A percentile compares a stretch with the other conserved stretches of the same genome.
Conservation (phyloP, 2,329 filamentous ascomycete species). For the Penicillium sp. region DNA sequence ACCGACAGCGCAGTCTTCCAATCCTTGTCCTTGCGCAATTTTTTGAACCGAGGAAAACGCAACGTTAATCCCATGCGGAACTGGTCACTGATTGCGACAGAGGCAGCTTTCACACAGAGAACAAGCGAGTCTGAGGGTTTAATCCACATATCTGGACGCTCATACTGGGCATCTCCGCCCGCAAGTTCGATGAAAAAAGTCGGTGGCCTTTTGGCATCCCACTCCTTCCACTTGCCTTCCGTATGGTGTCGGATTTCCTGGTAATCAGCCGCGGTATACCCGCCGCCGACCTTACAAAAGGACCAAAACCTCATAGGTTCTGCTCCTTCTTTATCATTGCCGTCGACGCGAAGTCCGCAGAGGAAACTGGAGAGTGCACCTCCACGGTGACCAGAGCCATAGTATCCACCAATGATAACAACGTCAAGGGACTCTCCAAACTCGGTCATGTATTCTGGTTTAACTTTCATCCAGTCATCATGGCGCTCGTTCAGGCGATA, state of each 20-base stretch:
- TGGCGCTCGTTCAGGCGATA: slow-evolving; percentile 87
- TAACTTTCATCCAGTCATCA: slow-evolving; percentile 97
- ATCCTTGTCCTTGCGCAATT: slow-evolving; percentile 71
- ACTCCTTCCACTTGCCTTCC: slow-evolving; percentile 86
- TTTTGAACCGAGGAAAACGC: slow-evolving; percentile 86
- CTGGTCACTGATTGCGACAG: slow-evolving; percentile 67
- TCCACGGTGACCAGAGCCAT: slow-evolving; percentile 79
- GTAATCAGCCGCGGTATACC: slow-evolving; percentile 81
- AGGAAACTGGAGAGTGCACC: slow-evolving; percentile 80
- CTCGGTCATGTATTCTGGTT: slow-evolving; percentile 96
- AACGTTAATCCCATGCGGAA: slow-evolving; percentile 76
- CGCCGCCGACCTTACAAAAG: slow-evolving; percentile 98
- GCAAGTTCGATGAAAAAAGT: slow-evolving; percentile 74
- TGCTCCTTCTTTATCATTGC: slow-evolving; percentile 54
- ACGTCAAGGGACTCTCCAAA: slow-evolving; percentile 92
- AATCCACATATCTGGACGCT: slow-evolving; percentile 90
- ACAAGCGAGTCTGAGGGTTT: slow-evolving; percentile 83
- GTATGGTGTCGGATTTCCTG: slow-evolving; percentile 76
- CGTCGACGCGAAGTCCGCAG: slow-evolving; percentile 77
- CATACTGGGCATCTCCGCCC: slow-evolving; percentile 69
- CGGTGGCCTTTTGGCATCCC: slow-evolving; percentile 74
- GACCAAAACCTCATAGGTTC: slow-evolving; percentile 76
- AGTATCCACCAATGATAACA: slow-evolving; percentile 86
- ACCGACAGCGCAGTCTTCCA: slow-evolving; percentile 79
- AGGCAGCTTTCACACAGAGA: slow-evolving; percentile 82